Conservation (phyloP, 306 rosid species). For the Astragalus glycyphyllos region DNA sequence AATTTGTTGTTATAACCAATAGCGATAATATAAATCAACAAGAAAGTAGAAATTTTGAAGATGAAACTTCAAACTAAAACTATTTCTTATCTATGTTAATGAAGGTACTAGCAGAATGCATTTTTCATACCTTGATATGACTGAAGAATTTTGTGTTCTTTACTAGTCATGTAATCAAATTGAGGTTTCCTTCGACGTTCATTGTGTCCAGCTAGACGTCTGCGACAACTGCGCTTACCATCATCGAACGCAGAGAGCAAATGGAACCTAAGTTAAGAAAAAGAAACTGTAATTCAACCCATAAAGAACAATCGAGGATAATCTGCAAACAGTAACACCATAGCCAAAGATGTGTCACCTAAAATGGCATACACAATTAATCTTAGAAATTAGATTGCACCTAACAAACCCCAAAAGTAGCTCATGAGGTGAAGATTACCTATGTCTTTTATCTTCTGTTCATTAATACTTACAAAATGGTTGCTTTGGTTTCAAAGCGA, state of each 20-base stretch:
- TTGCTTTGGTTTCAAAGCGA: no score
- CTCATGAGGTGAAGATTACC: background rate
- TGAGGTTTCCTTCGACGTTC: slow-evolving; percentile 84
- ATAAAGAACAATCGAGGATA: slow-evolving; percentile 16
- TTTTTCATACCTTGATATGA: slow-evolving; percentile 66
- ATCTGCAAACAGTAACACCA: slow-evolving; percentile 25
- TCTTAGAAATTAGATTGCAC: background rate
- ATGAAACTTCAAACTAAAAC: background rate
- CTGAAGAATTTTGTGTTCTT: slow-evolving; percentile 58
- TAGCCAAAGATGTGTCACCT: slow-evolving; percentile 24
- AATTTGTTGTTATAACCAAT: background rate
- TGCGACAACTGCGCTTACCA: slow-evolving; percentile 87
- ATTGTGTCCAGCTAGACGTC: slow-evolving; percentile 89
- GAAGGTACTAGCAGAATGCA: slow-evolving; percentile 8
- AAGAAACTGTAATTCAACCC: slow-evolving; percentile 21
- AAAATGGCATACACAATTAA: no score
- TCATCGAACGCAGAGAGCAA: slow-evolving; percentile 77
- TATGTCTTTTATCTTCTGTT: background rate
- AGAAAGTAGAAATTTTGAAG: background rate
- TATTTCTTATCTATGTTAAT: slow-evolving; percentile 10
- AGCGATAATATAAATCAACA: no score
- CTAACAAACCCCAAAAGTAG: background rate
- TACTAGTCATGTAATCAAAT: slow-evolving; percentile 58
- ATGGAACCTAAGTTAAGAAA: slow-evolving; percentile 67
- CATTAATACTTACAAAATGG: background rate